A percentile compares a stretch with the other conserved stretches of the same genome.
Evolutionary conservation across 2,329 filamentous ascomycete species (phyloP).

Genomic region (Fusarium pseudograminearum): DNA sequence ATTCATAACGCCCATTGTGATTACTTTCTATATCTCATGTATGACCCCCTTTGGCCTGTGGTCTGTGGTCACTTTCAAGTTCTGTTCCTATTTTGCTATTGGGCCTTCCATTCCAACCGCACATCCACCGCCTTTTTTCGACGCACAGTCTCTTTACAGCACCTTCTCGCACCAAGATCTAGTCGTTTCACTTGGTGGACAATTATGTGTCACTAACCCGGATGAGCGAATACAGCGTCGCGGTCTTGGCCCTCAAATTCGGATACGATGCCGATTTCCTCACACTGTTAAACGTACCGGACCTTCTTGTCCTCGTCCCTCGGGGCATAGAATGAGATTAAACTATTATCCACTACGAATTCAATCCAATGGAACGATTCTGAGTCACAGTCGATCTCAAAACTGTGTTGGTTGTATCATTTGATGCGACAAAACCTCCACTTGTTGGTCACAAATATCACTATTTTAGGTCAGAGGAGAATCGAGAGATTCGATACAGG

Average conservation of each 20-base stretch:
- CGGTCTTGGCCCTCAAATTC: not conserved
- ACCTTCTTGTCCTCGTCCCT: not conserved
- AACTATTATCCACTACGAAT: not conserved
- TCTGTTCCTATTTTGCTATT: not conserved
- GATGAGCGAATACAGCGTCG: not conserved
- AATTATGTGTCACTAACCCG: not conserved
- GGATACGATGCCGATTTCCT: not conserved
- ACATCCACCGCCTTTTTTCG: not conserved
- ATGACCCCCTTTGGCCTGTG: not conserved
- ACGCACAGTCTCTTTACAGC: not conserved
- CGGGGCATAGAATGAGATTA: not conserved
- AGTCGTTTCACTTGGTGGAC: constrained; percentile 4
- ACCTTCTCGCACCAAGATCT: not conserved
- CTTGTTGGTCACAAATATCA: not conserved
- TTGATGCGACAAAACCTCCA: not conserved
- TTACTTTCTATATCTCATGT: not conserved
- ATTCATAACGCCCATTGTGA: not conserved
- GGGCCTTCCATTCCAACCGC: not conserved
- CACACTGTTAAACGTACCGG: not conserved
- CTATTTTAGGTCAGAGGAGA: not conserved
- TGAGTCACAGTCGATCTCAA: not conserved
- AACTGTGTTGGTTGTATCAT: not conserved
- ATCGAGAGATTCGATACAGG: not conserved
- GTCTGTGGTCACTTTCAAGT: not conserved
- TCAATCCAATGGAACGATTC: not conserved